These are phyloP conservation scores for Chrysanthemum seticuspe DNA, from an alignment of 129 eudicot genomes.

Conservation along the genomic window DNA sequence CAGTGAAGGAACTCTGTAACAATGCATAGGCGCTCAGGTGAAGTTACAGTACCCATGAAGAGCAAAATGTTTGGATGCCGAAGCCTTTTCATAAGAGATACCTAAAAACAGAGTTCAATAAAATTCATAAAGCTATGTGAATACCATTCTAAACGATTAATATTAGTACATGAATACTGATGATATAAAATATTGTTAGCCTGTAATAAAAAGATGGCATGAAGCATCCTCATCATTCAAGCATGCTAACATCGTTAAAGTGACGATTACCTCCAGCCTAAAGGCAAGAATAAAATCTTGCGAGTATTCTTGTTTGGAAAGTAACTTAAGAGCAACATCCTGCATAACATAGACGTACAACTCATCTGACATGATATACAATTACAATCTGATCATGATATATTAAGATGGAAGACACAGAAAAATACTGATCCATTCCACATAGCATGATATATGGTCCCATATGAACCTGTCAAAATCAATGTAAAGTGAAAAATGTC, in stretches of 20 bases:
- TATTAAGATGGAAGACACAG: too few relatives aligned
- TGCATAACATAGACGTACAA: constrained; percentile 25
- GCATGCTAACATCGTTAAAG: neutral
- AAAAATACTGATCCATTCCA: constrained; percentile 12
- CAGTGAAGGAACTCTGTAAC: constrained; percentile 91
- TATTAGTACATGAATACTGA: too few relatives aligned
- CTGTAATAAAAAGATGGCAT: too few relatives aligned
- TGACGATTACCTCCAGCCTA: constrained; percentile 57
- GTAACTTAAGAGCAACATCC: constrained; percentile 90
- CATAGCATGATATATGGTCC: constrained; percentile 3
- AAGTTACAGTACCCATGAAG: constrained; percentile 90
- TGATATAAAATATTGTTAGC: too few relatives aligned
- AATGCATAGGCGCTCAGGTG: constrained; percentile 82
- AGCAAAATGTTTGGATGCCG: constrained; percentile 90
- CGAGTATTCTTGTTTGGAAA: constrained; percentile 64
- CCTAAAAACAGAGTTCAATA: constrained; percentile 32
- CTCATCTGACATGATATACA: too few relatives aligned
- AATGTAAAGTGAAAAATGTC: neutral
- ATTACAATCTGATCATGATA: too few relatives aligned
- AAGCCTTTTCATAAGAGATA: constrained; percentile 84
- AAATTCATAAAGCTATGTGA: neutral
- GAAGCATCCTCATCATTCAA: neutral
- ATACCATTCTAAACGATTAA: neutral
- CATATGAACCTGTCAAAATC: constrained; percentile 7
- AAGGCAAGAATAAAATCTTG: constrained; percentile 58